A percentile compares a stretch with the other conserved stretches of the same genome.
Evolutionary conservation across 1,139 yeast genomes (phyloP).

Genomic region (Geotrichum australiense): DNA sequence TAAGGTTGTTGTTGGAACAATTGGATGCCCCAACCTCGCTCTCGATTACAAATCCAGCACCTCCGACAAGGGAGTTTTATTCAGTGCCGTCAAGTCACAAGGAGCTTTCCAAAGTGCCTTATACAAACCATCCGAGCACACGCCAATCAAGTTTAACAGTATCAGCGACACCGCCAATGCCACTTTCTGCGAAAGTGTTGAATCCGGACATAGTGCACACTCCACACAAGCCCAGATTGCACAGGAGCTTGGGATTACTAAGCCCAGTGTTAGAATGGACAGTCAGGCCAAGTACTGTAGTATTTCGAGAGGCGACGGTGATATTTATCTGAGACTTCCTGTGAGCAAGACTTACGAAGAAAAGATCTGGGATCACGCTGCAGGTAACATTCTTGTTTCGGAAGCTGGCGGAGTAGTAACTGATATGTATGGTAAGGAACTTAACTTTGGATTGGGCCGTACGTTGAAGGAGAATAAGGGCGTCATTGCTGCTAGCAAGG

Average conservation of each 20-base stretch:
- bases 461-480: constrained; percentile 69
- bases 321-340: constrained; percentile 83
- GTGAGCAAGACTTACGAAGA: constrained; percentile 70
- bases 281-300: constrained; percentile 95
- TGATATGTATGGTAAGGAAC: constrained; percentile 63
- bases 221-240: constrained; percentile 80
- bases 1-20: constrained; percentile 76
- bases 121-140: constrained; percentile 19
- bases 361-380: constrained; percentile 98
- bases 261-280: constrained; percentile 52
- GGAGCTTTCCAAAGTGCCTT: constrained; percentile 52
- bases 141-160: constrained; percentile 30
- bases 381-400: constrained; percentile 76
- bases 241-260: constrained; percentile 53
- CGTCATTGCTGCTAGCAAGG: constrained; percentile 76
- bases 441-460: constrained; percentile 87
- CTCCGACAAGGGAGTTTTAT: constrained; percentile 53
- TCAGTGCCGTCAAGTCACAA: constrained; percentile 63
- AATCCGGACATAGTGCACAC: constrained; percentile 90
- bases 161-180: constrained; percentile 38
- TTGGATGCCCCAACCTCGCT: constrained; percentile 91
- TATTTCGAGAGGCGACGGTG: constrained; percentile 86
- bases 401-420: constrained; percentile 93
- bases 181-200: constrained; percentile 92
- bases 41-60: constrained; percentile 37